Evolutionary conservation across 371 early-diverging fungal genomes (phyloP).

Genomic region (Apophysomyces elegans): DNA sequence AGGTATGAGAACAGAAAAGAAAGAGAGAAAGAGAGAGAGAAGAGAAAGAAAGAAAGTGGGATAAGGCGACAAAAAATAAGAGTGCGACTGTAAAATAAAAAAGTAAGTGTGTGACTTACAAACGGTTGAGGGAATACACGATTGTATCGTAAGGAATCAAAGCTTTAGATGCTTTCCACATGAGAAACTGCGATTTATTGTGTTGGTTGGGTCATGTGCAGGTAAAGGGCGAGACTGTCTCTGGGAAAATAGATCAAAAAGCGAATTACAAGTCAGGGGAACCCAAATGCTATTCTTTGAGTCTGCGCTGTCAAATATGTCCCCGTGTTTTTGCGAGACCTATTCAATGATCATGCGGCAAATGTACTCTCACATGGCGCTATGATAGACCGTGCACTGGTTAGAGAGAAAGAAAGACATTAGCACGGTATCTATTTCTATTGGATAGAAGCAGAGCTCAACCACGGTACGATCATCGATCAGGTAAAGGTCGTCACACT

Average conservation of each 20-base stretch:
- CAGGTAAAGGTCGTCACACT: conserved; percentile 9
- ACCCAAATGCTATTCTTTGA: not conserved
- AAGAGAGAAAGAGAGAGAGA: not conserved
- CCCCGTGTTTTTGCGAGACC: conserved; percentile 12
- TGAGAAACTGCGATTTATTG: not conserved
- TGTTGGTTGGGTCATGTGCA: not conserved
- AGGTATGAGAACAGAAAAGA: not conserved
- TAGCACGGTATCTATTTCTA: conserved; percentile 5
- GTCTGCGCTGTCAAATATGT: conserved; percentile 5
- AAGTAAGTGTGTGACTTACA: conserved; percentile 7
- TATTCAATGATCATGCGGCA: not conserved
- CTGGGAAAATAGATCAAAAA: not conserved
- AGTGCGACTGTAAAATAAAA: not conserved
- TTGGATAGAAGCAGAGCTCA: conserved; percentile 1
- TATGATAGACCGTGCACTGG: conserved; percentile 4
- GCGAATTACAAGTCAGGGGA: conserved; percentile 3
- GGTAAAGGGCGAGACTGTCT: conserved; percentile 3
- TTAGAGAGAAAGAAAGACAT: not conserved
- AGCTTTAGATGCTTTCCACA: not conserved
- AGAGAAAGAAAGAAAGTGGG: not conserved
- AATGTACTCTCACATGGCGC: conserved; percentile 4
- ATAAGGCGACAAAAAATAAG: conserved; percentile 10
- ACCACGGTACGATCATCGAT: conserved; percentile 10
- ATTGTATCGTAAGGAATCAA: not conserved
- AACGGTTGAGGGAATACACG: not conserved